Percentiles rank a stretch among this genome's conserved stretches.
Conservation (phyloP, 441 rosid species). For the Populus hybrid region DNA sequence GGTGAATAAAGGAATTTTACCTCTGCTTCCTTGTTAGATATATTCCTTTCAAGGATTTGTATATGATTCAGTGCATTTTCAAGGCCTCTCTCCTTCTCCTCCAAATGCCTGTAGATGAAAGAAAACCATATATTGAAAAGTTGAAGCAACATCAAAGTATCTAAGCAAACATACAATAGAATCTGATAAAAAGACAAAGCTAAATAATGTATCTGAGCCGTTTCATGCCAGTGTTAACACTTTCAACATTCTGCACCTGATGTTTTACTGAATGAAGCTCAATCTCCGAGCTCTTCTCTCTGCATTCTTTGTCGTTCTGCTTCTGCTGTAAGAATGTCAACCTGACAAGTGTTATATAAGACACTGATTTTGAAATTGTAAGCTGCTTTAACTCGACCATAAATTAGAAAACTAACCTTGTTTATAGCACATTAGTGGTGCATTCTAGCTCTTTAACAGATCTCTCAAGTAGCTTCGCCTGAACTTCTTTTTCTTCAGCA, state of each 20-base stretch:
- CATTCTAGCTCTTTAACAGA: conserved; percentile 93
- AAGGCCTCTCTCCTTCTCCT: conserved; percentile 67
- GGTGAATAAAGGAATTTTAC: conserved; percentile 31
- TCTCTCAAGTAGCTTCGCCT: conserved; percentile 85
- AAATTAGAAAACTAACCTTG: conserved; percentile 52
- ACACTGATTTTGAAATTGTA: conserved; percentile 8
- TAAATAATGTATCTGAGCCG: conserved; percentile 40
- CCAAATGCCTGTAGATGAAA: conserved; percentile 50
- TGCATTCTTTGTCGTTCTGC: conserved; percentile 88
- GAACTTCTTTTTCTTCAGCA: conserved; percentile 89
- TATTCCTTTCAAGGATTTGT: conserved; percentile 54
- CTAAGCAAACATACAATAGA: conserved; percentile 5
- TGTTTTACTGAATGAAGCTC: conserved; percentile 70
- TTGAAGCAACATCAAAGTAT: conserved; percentile 16
- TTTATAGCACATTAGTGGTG: conserved; percentile 81
- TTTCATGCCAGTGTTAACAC: conserved; percentile 63
- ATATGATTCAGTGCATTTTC: conserved; percentile 53
- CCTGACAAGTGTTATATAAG: conserved; percentile 51
- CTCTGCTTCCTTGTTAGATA: conserved; percentile 66
- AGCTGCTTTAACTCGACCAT: conserved; percentile 15
- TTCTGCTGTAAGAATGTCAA: conserved; percentile 86
- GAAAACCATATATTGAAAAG: conserved; percentile 17
- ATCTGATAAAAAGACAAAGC: conserved; percentile 5
- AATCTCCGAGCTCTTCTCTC: conserved; percentile 85
- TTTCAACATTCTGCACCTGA: conserved; percentile 74